A percentile compares a stretch with the other conserved stretches of the same genome.
Conservation (phyloP, 345 rosid genomes). For the Linum lewisii region DNA sequence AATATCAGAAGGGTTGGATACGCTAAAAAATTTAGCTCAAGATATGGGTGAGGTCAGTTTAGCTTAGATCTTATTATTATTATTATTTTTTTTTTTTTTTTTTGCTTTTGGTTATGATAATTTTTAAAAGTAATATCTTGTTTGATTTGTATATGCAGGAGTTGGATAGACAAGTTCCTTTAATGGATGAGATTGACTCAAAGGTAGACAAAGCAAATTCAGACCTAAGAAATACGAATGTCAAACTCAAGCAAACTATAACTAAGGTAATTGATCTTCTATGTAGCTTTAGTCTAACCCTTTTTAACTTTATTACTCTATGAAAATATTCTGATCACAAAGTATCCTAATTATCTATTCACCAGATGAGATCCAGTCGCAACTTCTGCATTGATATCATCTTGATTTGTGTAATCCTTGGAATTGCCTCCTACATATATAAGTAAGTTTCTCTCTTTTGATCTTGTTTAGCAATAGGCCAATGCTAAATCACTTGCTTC, state of each 20-base stretch:
- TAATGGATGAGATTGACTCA: conserved; percentile 70
- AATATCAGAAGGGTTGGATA: conserved; percentile 37
- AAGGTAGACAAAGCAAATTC: conserved; percentile 68
- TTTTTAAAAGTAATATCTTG: neutral
- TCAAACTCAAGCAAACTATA: conserved; percentile 67
- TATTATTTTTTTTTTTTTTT: neutral
- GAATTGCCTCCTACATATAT: conserved; percentile 63
- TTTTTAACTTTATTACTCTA: too few relatives aligned
- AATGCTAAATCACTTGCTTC: too few relatives aligned
- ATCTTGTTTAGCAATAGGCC: neutral
- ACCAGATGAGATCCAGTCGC: conserved; percentile 61
- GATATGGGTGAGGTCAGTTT: conserved; percentile 70
- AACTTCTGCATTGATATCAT: conserved; percentile 77
- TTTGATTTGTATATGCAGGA: conserved; percentile 33
- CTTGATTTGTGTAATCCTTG: conserved; percentile 57
- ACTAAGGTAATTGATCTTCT: conserved; percentile 31
- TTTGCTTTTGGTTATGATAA: neutral
- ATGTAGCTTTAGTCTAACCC: neutral
- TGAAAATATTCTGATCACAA: conserved; percentile 2
- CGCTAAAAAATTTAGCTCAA: conserved; percentile 40
- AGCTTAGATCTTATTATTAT: neutral
- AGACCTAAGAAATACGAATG: conserved; percentile 61
- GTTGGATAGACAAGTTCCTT: conserved; percentile 71
- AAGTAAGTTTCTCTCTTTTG: neutral
- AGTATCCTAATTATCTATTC: neutral